These are phyloP conservation scores for Chlorella sp. DNA, from an alignment of 139 green algal genomes.

Conservation along the genomic window DNA sequence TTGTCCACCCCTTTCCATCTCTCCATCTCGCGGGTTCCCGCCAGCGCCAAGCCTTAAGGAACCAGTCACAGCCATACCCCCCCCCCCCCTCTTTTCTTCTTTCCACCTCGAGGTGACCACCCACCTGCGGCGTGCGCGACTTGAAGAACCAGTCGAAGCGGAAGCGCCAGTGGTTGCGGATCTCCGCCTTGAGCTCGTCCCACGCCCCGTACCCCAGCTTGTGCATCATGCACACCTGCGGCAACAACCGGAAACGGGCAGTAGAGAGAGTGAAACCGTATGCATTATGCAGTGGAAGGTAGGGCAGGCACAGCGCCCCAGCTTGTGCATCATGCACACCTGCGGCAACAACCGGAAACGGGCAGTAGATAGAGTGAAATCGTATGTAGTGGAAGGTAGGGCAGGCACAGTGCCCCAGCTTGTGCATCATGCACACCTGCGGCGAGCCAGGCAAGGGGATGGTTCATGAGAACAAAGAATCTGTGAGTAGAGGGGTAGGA, in stretches of 20 bases:
- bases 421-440: conserved; percentile 92
- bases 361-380: no score
- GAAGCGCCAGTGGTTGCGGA: conserved; percentile 94
- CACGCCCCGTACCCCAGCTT: conserved; percentile 97
- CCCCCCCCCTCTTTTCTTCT: no score
- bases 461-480: no score
- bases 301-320: not conserved
- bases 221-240: conserved; percentile 91
- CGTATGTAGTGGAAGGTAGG: no score
- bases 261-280: no score
- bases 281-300: not conserved
- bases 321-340: not conserved
- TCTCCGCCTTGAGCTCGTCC: conserved; percentile 98
- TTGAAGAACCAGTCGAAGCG: conserved; percentile 99
- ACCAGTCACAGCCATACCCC: not conserved
- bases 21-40: no score
- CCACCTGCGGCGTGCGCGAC: conserved; percentile 82
- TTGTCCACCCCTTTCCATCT: no score
- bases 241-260: no score
- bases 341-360: no score
- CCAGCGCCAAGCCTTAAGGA: no score
- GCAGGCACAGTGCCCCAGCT: conserved; percentile 96
- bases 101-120: no score
- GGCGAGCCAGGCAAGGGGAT: not conserved
- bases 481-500: no score